These are phyloP conservation scores for Musa balbisiana DNA, from an alignment of 202 grass and related monocot species.

Conservation along the genomic window DNA sequence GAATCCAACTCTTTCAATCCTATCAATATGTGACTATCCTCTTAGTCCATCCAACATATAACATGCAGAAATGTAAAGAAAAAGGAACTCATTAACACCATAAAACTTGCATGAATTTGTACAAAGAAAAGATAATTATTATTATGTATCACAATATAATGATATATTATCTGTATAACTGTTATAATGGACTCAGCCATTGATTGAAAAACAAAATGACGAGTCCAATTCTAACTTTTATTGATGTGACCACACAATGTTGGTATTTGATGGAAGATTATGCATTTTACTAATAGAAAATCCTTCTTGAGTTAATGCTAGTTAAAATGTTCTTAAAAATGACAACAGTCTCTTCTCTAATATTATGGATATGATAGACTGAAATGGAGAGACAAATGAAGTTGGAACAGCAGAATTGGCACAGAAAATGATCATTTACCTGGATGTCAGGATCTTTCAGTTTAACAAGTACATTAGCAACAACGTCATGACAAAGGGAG, in stretches of 20 bases:
- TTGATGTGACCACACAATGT: neutral
- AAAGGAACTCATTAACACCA: neutral
- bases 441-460: conserved; percentile 5
- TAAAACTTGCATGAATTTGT: neutral
- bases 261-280: neutral
- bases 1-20: too few relatives aligned
- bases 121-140: neutral
- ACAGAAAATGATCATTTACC: conserved; percentile 1
- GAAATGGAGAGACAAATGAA: neutral
- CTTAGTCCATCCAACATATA: too few relatives aligned
- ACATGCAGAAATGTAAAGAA: neutral
- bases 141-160: neutral
- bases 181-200: neutral
- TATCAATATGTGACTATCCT: too few relatives aligned
- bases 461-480: neutral
- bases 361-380: neutral
- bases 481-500: neutral
- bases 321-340: neutral
- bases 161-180: too few relatives aligned
- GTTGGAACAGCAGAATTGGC: neutral
- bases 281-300: neutral
- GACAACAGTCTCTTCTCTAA: neutral
- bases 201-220: neutral
- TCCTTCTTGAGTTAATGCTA: neutral
- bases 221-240: neutral